Evolutionary conservation across 2,329 filamentous ascomycete genomes (phyloP).

Genomic region (Hymenotorrendiella dingleyae): DNA sequence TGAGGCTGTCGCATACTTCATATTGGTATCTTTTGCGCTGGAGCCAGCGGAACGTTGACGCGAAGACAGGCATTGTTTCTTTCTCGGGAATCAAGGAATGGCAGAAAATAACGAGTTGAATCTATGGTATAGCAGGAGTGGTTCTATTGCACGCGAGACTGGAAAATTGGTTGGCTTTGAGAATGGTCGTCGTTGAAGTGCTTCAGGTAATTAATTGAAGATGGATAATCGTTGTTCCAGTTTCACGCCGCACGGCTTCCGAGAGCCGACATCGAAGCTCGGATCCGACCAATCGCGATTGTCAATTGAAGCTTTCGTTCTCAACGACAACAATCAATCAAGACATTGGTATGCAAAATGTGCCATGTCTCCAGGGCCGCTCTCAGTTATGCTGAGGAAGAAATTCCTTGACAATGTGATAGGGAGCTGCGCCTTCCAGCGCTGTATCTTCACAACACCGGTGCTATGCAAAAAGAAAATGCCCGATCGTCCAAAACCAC

Average conservation of each 20-base stretch:
- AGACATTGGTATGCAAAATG: constrained; percentile 19
- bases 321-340: too few relatives aligned
- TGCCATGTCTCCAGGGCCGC: constrained; percentile 22
- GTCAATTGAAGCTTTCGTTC: too few relatives aligned
- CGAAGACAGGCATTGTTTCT: constrained; percentile 28
- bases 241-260: too few relatives aligned
- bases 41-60: constrained; percentile 68
- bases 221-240: too few relatives aligned
- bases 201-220: too few relatives aligned
- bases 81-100: not conserved
- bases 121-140: too few relatives aligned
- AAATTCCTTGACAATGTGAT: constrained; percentile 10
- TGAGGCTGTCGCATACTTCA: constrained; percentile 43
- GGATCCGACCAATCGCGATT: too few relatives aligned
- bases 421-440: constrained; percentile 1
- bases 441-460: constrained; percentile 14
- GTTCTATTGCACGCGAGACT: too few relatives aligned
- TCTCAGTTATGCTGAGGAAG: constrained; percentile 11
- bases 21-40: constrained; percentile 97
- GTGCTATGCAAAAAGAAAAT: constrained; percentile 47
- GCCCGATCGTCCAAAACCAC: constrained; percentile 61
- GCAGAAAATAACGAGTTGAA: too few relatives aligned
- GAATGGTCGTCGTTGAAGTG: too few relatives aligned
- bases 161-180: too few relatives aligned
- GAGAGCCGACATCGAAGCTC: too few relatives aligned